phyloP scores from a whole-genome alignment of 2,329 filamentous ascomycete genomes.

The Gyromitra esculenta region DNA sequence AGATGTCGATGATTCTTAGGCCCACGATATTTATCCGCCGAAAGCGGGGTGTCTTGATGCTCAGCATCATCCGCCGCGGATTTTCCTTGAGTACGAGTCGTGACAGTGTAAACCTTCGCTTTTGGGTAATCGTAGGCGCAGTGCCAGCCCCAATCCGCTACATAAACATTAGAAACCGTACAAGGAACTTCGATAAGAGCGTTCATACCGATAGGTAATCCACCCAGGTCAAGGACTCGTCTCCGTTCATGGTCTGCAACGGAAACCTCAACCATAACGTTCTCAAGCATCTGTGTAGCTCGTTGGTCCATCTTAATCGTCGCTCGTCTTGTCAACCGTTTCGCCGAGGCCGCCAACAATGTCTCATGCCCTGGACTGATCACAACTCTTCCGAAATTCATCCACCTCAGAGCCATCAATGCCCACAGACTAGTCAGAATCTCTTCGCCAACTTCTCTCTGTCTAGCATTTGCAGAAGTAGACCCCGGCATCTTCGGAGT shows the following conservation, averaged over 20 bases:
- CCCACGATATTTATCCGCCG: conserved; percentile 66
- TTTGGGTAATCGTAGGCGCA: conserved; percentile 86
- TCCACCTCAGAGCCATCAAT: conserved; percentile 69
- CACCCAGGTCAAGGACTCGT: conserved; percentile 68
- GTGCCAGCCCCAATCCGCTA: conserved; percentile 91
- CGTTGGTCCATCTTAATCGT: conserved; percentile 59
- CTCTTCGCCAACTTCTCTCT: conserved; percentile 56
- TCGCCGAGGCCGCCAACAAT: conserved; percentile 56
- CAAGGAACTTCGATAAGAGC: conserved; percentile 64
- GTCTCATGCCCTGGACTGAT: conserved; percentile 64
- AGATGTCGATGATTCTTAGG: conserved; percentile 88
- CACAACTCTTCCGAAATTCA: conserved; percentile 70
- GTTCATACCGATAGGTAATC: conserved; percentile 71
- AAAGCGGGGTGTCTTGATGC: conserved; percentile 40
- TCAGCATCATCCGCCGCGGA: conserved; percentile 33
- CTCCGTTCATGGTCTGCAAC: conserved; percentile 71
- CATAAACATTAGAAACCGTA: conserved; percentile 53
- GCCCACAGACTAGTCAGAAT: conserved; percentile 70
- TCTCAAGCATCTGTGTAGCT: conserved; percentile 52
- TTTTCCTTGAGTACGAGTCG: conserved; percentile 59
- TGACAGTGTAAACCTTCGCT: conserved; percentile 86
- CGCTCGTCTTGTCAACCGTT: conserved; percentile 59
- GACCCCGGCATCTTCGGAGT: conserved; percentile 77
- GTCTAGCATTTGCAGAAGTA: conserved; percentile 76
- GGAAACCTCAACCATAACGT: conserved; percentile 71